phyloP scores from a whole-genome alignment of 2,329 filamentous ascomycete genomes.

The Arthrobotrys musiformis region DNA sequence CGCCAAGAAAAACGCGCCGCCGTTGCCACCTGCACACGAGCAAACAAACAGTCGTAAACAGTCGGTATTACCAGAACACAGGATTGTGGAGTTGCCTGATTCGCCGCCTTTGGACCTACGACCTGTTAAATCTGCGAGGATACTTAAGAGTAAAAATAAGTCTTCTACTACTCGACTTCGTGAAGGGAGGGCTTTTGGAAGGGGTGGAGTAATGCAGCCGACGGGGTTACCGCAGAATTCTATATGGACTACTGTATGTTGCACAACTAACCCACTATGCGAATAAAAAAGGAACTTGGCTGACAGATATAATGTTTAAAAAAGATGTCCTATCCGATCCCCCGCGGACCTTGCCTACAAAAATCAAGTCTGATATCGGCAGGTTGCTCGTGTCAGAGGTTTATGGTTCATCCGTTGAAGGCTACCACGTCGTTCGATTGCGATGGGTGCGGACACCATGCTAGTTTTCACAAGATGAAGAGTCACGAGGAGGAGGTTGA shows the following conservation, averaged over 20 bases:
- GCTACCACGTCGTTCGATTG: slow-evolving; percentile 68
- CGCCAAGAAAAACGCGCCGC: slow-evolving; percentile 1
- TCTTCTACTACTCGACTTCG: background rate
- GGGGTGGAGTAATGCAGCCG: slow-evolving; percentile 22
- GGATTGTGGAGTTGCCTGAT: slow-evolving; percentile 23
- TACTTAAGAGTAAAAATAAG: background rate
- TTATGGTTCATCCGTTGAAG: slow-evolving; percentile 70
- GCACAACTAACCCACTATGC: too few species aligned
- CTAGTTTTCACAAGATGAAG: slow-evolving; percentile 68
- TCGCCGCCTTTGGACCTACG: background rate
- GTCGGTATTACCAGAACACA: slow-evolving; percentile 2
- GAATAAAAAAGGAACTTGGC: too few species aligned
- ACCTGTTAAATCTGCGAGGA: background rate
- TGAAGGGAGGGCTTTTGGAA: background rate
- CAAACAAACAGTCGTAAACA: slow-evolving; percentile 8
- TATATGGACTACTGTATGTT: slow-evolving; percentile 45
- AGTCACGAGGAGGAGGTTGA: slow-evolving; percentile 61
- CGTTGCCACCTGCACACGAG: background rate
- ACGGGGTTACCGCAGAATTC: slow-evolving; percentile 45
- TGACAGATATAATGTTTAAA: background rate
- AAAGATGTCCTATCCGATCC: slow-evolving; percentile 60
- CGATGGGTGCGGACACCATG: slow-evolving; percentile 69
- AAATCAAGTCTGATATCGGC: slow-evolving; percentile 65
- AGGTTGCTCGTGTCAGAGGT: slow-evolving; percentile 68
- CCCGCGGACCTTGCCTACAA: slow-evolving; percentile 67